A percentile compares a stretch with the other conserved stretches of the same genome.
Conservation (phyloP, 2,329 filamentous ascomycete genomes). For the Aspergillus brunneoviolaceus region DNA sequence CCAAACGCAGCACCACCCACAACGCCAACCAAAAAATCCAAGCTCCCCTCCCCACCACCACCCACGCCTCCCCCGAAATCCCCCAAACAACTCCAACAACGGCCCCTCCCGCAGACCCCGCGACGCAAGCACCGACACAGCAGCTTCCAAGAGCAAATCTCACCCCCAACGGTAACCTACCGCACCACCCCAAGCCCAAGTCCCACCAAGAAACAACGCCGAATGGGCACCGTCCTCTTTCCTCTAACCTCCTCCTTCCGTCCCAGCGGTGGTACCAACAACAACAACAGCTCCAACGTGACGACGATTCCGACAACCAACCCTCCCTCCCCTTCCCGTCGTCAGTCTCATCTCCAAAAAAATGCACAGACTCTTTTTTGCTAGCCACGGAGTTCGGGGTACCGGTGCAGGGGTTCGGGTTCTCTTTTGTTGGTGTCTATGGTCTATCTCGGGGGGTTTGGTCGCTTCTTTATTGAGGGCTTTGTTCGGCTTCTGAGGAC, state of each 20-base stretch:
- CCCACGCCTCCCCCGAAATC: background rate
- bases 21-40: background rate
- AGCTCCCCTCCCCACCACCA: background rate
- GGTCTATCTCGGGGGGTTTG: slow-evolving; percentile 14
- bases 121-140: background rate
- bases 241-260: slow-evolving; percentile 2
- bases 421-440: slow-evolving; percentile 16
- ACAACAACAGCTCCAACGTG: background rate
- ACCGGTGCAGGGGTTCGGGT: slow-evolving; percentile 11
- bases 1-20: too few species aligned
- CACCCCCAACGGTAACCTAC: background rate
- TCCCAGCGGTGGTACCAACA: background rate
- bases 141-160: background rate
- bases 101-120: background rate
- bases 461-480: background rate
- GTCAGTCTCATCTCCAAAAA: background rate
- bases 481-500: background rate
- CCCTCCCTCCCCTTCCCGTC: background rate
- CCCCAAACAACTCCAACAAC: background rate
- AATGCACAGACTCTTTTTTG: slow-evolving; percentile 21
- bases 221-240: slow-evolving; percentile 16
- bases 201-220: slow-evolving; percentile 13
- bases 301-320: background rate
- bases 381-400: slow-evolving; percentile 22
- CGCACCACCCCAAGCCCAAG: background rate